Evolutionary conservation across 257 asterid species (phyloP).

Genomic region (Sherardia arvensis): DNA sequence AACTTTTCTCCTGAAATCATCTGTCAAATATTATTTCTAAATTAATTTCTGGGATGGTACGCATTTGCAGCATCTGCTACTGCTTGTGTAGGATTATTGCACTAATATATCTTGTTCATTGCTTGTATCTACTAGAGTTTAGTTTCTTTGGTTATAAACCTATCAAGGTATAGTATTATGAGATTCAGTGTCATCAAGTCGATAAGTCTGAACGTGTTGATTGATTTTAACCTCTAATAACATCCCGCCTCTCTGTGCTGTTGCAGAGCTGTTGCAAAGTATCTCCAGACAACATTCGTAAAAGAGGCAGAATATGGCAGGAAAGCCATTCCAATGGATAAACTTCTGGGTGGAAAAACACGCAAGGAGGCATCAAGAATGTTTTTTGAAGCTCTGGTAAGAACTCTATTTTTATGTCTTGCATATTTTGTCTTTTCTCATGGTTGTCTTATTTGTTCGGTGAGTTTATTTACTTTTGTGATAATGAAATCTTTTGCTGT

Average conservation of each 20-base stretch:
- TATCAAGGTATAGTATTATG: neutral
- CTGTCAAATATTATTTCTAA: neutral
- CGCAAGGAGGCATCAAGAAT: conserved; percentile 95
- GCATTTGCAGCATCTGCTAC: neutral
- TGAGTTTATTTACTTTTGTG: neutral
- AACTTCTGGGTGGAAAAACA: conserved; percentile 63
- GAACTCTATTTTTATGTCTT: neutral
- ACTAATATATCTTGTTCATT: neutral
- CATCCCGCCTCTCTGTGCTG: neutral
- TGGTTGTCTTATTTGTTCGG: neutral
- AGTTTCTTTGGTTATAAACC: neutral
- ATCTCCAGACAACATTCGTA: conserved; percentile 57
- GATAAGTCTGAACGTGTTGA: neutral
- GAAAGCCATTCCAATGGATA: conserved; percentile 51
- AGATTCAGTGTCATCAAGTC: neutral
- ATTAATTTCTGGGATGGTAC: neutral
- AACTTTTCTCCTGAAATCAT: conserved; percentile 8
- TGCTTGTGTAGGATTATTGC: neutral
- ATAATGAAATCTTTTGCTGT: neutral
- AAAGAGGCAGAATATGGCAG: conserved; percentile 63
- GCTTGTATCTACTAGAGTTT: neutral
- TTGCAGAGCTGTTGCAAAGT: conserved; percentile 85
- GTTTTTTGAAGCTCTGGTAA: conserved; percentile 93
- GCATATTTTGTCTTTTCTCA: neutral
- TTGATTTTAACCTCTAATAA: neutral